These are phyloP conservation scores for Aquanectria penicillioides DNA, from an alignment of 2,329 filamentous ascomycete species.

Conservation along the genomic window DNA sequence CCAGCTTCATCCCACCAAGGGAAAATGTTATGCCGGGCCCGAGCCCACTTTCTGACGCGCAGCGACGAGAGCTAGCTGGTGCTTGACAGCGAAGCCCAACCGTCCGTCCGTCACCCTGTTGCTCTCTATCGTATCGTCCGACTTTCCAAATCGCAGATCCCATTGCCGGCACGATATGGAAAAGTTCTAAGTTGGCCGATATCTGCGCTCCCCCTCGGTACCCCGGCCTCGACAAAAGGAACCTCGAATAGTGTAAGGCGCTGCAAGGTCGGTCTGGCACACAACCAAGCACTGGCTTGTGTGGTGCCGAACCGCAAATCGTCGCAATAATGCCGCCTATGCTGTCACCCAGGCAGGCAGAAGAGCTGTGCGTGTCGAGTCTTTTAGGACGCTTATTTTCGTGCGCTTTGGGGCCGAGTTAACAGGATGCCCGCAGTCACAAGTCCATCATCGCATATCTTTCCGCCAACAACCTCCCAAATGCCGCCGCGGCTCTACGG, in stretches of 20 bases:
- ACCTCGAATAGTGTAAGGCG: constrained; percentile 11
- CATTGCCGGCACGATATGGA: background rate
- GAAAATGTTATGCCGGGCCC: constrained; percentile 22
- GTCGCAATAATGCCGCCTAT: constrained; percentile 71
- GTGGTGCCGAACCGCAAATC: constrained; percentile 16
- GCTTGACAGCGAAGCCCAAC: constrained; percentile 21
- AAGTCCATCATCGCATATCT: constrained; percentile 95
- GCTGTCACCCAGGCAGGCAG: constrained; percentile 82
- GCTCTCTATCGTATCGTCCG: constrained; percentile 9
- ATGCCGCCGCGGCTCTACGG: constrained; percentile 76
- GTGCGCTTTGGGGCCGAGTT: constrained; percentile 28
- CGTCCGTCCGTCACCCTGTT: background rate
- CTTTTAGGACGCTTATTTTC: background rate
- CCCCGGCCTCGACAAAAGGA: background rate
- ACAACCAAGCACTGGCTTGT: constrained; percentile 15
- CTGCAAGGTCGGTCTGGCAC: constrained; percentile 18
- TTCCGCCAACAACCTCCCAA: constrained; percentile 75
- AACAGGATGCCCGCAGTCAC: constrained; percentile 66
- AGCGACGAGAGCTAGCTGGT: constrained; percentile 19
- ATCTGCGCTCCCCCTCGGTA: background rate
- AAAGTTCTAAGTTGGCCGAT: constrained; percentile 1
- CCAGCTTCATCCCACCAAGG: constrained; percentile 8
- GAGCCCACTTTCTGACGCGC: constrained; percentile 22
- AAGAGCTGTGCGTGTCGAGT: constrained; percentile 78
- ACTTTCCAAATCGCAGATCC: background rate